Evolutionary conservation across 352 stramenopile species (phyloP), one percentile per base, ranked within the genome.

Genomic region (Phytopythium kandeliae): DNA sequence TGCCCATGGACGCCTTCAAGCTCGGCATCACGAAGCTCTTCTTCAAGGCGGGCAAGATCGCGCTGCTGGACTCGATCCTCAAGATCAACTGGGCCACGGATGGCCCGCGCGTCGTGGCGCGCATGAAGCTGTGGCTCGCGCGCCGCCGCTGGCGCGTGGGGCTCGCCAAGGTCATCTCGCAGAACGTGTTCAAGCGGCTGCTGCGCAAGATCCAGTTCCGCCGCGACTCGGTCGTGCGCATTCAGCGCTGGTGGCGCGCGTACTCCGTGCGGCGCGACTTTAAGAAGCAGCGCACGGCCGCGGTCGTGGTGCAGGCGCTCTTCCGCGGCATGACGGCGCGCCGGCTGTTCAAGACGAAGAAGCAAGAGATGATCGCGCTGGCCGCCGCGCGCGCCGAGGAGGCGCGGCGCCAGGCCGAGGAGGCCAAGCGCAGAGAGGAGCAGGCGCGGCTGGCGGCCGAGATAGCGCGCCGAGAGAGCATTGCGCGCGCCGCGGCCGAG

Each of bases 171-270:
- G 71, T 88, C 13, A 46, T 85, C 25, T 62, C 76, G 38, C 76
- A 87, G 58, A 81, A 84, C 51, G 51, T 56, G 16, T 85, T 80
- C 55, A 69, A 67, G 51, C 51, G 49, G 10, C 49, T 85, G 26
- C 62, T 73, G 51, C 66, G 67, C 56, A 79, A 74, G 58, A 88
- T 88, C 54, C 74, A 85, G 56, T 78, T 77, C 55, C 77, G 77
- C 51, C 62, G 67, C 37, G 68, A 86, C 42, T 69, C 71, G 26
- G 72, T 86, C 19, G 63, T 78, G 26, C 71, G 71, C 47, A 87
- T 95, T 53, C 84, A 95, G 68, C 78, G 80, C 51, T 95, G 84
- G 84, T 95, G 84, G 84, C 84, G 84, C 53, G 78, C 77, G 13
- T 53, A 85, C 19, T 73, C 71, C 26, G 64, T 90, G 41, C 81